phyloP scores from a whole-genome alignment of 805 yeast species.

The Cephaloascus fragrans region DNA sequence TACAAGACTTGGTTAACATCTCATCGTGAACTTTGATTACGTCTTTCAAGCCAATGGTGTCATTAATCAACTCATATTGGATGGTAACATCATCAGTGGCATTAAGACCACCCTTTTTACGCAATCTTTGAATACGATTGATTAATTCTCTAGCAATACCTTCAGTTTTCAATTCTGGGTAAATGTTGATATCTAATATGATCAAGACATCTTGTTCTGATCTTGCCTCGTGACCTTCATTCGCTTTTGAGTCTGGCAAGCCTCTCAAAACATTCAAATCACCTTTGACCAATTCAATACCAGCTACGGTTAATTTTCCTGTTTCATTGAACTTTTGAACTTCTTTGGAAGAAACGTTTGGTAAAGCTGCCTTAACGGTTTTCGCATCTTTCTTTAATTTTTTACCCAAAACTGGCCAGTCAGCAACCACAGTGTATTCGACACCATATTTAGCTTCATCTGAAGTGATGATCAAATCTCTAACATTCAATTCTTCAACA shows the following conservation, averaged over 20 bases:
- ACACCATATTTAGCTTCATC: slow-evolving; percentile 92
- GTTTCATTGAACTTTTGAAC: slow-evolving; percentile 65
- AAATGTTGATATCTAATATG: slow-evolving; percentile 78
- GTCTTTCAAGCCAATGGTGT: slow-evolving; percentile 49
- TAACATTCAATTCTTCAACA: slow-evolving; percentile 84
- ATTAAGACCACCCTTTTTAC: slow-evolving; percentile 92
- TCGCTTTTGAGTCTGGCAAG: slow-evolving; percentile 55
- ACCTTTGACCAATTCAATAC: slow-evolving; percentile 77
- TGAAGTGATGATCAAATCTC: slow-evolving; percentile 76
- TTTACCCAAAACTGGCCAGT: slow-evolving; percentile 98
- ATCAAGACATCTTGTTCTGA: slow-evolving; percentile 84
- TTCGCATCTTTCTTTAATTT: slow-evolving; percentile 90
- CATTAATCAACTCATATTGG: slow-evolving; percentile 61
- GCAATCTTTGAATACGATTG: slow-evolving; percentile 93
- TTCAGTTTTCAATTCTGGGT: slow-evolving; percentile 84
- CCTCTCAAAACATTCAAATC: slow-evolving; percentile 89
- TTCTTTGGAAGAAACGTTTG: slow-evolving; percentile 68
- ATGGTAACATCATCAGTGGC: slow-evolving; percentile 93
- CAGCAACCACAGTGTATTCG: slow-evolving; percentile 90
- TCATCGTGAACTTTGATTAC: slow-evolving; percentile 58
- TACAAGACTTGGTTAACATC: slow-evolving; percentile 68
- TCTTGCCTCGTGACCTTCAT: slow-evolving; percentile 76
- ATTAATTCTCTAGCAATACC: slow-evolving; percentile 94
- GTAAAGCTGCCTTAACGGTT: slow-evolving; percentile 90
- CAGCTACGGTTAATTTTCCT: slow-evolving; percentile 80